Conservation (phyloP, 805 yeast genomes). For the Zygosaccharomyces kombuchaensis region DNA sequence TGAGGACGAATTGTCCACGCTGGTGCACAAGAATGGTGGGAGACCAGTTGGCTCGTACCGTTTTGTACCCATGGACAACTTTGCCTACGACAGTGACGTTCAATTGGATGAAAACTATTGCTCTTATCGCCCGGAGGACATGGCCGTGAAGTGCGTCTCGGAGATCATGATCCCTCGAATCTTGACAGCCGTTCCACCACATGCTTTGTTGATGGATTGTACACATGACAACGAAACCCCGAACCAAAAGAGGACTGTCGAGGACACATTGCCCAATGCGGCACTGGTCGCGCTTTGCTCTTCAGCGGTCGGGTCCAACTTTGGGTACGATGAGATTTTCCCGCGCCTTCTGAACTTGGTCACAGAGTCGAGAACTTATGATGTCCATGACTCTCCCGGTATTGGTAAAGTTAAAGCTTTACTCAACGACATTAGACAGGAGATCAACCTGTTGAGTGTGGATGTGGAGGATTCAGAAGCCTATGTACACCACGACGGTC, state of each 20-base stretch:
- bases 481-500: slow-evolving; percentile 92
- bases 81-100: slow-evolving; percentile 58
- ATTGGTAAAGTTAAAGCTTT: slow-evolving; percentile 68
- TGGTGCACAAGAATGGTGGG: slow-evolving; percentile 91
- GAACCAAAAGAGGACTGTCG: slow-evolving; percentile 82
- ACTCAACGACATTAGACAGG: slow-evolving; percentile 53
- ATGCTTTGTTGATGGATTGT: slow-evolving; percentile 95
- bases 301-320: slow-evolving; percentile 89
- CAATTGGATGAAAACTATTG: slow-evolving; percentile 36
- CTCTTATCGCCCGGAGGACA: slow-evolving; percentile 12
- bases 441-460: slow-evolving; percentile 47
- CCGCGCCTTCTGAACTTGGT: slow-evolving; percentile 81
- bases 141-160: slow-evolving; percentile 38
- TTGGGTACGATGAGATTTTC: slow-evolving; percentile 91
- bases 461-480: slow-evolving; percentile 68
- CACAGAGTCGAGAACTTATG: slow-evolving; percentile 62
- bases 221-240: slow-evolving; percentile 95
- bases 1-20: slow-evolving; percentile 76
- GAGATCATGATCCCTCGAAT: slow-evolving; percentile 66
- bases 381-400: slow-evolving; percentile 47
- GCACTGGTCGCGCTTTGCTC: slow-evolving; percentile 91
- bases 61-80: slow-evolving; percentile 71
- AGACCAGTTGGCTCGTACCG: slow-evolving; percentile 89
- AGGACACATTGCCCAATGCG: slow-evolving; percentile 92
- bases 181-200: slow-evolving; percentile 70